Evolutionary conservation across 2,329 filamentous ascomycete genomes (phyloP), one percentile per base, ranked within the genome.

Genomic region (Albophoma yamanashiensis): DNA sequence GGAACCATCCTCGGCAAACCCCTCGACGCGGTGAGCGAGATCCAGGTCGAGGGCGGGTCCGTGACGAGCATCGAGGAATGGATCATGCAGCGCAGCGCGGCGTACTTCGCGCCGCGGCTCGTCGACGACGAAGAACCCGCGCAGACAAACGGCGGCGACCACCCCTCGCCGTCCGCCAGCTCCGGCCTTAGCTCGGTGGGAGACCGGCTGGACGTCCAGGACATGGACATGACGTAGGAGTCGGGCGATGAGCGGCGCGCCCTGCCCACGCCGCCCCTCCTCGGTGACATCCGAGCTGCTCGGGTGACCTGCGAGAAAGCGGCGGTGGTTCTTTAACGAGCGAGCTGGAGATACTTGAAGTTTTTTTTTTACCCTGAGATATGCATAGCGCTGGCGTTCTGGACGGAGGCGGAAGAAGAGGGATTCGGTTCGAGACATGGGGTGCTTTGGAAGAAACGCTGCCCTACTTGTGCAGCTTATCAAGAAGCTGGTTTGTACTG

Each of bases 1-100:
- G 91, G 91, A 38, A 96, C 93, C 0, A 82, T 94, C 0, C 79
- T 97, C 14, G 93, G 93, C 4, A 87, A 87, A 64, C 79, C 81
- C 53, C 82, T 82, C 56, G 91, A 96, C 65, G 82, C 87, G 60
- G 27, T 62, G 12, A 85, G 84, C 68, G 83, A 88, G 9, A 77
- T 96, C 36, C 79, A 87, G 58, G 87, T 96, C 58, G 92, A 96
- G 71, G 92, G 92, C 52, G 90, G 90, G 25, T 64, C 68, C 11
- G 68, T 71, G 34, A 71, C 69, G 20, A 72, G 66, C 61, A 74
- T 76, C 42, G 58, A 68, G 25, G 74, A 75, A 59, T 76, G 74
- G 74, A 73, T 75, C 52, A 64, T 64, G 42, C 70, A 70, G 58
- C 68, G 71, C 15, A 69, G 62, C 39, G 63, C 53, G 25, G 43